Base-by-base conservation (phyloP, 441 rosid species). In the Gossypium aridum region DNA sequence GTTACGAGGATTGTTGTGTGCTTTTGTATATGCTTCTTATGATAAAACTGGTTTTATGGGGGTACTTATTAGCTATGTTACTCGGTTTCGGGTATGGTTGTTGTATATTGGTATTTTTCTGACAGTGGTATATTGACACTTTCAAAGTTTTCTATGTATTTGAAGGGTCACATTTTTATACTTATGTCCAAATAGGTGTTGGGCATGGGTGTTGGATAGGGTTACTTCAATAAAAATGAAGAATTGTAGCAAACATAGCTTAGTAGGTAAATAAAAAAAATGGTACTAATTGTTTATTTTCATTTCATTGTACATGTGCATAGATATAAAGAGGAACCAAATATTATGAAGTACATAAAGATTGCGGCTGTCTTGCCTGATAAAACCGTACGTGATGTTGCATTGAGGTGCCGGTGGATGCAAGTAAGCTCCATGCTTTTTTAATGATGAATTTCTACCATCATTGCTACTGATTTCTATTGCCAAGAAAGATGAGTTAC, bases 361-460 rank as follows among this genome's bases (percentile, higher is more conserved):
- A 87, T 96, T 80, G 98, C 98, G 3, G 93, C 94, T n/a, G 83
- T 80, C 59, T 84, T 96, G 77, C 97, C 79, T 65, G 91, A 94
- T 47, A 96, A 92, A 88, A 87, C 94, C 8, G 98, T 94, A 9
- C 90, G 99, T 22, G 99, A 96, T 85, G 98, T 96, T 85, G 98
- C 99, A 73, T 80, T 96, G 87, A 90, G 98, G 87, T 96, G 99
- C 84, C 85, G 96, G 77, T 96, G 98, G 98, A 84, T 92, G 95
- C 90, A 81, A 70, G 99, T 94, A 87, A 80, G 89, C 64, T 72
- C 64, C 74, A 49, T 4, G 89, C 62, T 68, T 69, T 70, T 69
- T 9, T 43, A 56, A 43, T 23, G n/a, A 60, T 78, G 63, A 49
- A 53, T 71, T 77, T 47, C 25, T 17, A 28, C 20, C 6, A 37